Evolutionary conservation across 257 asterid genomes (phyloP).

Genomic region (Penstemon barbatus): DNA sequence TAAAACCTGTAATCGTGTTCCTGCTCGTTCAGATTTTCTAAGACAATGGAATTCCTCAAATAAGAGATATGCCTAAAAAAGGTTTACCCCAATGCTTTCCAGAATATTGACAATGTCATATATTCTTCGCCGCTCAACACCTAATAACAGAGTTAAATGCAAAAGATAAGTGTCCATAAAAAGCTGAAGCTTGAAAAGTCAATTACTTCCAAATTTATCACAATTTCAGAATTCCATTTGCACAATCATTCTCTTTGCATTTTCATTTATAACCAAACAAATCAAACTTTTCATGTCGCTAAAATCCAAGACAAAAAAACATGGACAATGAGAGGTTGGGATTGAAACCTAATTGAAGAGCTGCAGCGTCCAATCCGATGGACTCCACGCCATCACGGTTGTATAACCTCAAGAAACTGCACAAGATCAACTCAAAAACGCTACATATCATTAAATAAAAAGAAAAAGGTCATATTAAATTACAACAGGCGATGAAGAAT

Average conservation of each 20-base stretch:
- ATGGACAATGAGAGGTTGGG: not conserved
- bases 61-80: conserved; percentile 1
- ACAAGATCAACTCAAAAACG: conserved; percentile 13
- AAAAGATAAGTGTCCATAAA: conserved; percentile 2
- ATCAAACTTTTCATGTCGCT: too few relatives aligned
- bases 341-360: conserved; percentile 51
- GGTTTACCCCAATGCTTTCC: conserved; percentile 61
- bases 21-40: conserved; percentile 5
- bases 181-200: not conserved
- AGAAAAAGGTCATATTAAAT: not conserved
- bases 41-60: conserved; percentile 8
- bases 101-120: conserved; percentile 66
- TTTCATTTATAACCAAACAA: too few relatives aligned
- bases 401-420: conserved; percentile 64
- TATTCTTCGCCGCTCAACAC: conserved; percentile 66
- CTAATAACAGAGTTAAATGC: conserved; percentile 31
- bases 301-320: not conserved
- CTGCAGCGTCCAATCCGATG: conserved; percentile 58
- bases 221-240: not conserved
- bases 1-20: conserved; percentile 36
- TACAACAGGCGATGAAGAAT: not conserved
- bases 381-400: conserved; percentile 55
- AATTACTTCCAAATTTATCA: not conserved
- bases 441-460: not conserved
- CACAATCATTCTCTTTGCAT: not conserved